Evolutionary conservation across 305 asterid species (phyloP).

Genomic region (Solanum hybrid): DNA sequence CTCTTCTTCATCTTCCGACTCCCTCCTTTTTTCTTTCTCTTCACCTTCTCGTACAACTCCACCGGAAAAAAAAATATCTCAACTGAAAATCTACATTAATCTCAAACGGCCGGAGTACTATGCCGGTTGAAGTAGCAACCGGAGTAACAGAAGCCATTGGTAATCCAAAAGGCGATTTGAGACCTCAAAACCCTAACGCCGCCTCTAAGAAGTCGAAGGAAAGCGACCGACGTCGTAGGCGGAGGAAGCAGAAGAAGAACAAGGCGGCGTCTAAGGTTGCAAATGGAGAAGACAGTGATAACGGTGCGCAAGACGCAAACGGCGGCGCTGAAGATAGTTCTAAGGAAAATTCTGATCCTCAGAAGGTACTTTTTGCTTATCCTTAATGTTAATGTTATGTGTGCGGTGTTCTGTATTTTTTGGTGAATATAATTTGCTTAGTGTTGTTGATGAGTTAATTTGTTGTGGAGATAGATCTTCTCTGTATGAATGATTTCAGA

Average conservation of each 20-base stretch:
- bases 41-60: background rate
- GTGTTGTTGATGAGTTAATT: background rate
- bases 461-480: background rate
- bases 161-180: constrained; percentile 47
- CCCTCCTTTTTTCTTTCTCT: background rate
- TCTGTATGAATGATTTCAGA: background rate
- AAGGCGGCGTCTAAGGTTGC: constrained; percentile 39
- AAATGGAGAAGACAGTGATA: constrained; percentile 47
- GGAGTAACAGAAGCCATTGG: constrained; percentile 24
- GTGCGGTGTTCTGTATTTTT: background rate
- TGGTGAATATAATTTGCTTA: background rate
- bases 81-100: background rate
- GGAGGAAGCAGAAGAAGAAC: constrained; percentile 91
- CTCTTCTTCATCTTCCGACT: background rate
- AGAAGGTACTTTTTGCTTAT: constrained; percentile 31
- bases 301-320: constrained; percentile 32
- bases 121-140: constrained; percentile 65
- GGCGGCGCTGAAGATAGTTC: constrained; percentile 40
- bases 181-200: constrained; percentile 55
- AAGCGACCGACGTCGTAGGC: constrained; percentile 66
- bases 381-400: background rate
- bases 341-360: constrained; percentile 64
- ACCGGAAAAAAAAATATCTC: background rate
- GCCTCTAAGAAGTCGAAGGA: constrained; percentile 57
- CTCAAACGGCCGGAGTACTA: constrained; percentile 3